Evolutionary conservation across 768 basidiomycete genomes (phyloP).

Genomic region (Leccinum rimulosum): DNA sequence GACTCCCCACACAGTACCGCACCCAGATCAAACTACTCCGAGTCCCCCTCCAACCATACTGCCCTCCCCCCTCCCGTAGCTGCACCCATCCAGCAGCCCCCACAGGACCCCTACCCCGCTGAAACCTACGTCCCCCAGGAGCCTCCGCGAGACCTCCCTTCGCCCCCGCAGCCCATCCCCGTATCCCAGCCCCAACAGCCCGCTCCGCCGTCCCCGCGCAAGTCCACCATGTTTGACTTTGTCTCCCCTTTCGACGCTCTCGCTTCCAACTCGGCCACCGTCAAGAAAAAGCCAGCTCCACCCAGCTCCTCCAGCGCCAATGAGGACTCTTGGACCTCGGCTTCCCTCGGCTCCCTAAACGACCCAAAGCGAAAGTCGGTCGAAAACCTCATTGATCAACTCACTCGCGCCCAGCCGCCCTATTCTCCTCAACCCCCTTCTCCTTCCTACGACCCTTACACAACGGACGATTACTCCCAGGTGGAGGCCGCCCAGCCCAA

Average conservation of each 20-base stretch:
- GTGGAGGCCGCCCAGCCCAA: conserved; percentile 32
- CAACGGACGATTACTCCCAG: conserved; percentile 47
- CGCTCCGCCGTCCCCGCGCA: conserved; percentile 65
- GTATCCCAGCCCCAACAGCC: conserved; percentile 37
- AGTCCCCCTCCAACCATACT: conserved; percentile 41
- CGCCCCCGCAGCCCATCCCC: conserved; percentile 18
- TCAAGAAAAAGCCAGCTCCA: conserved; percentile 66
- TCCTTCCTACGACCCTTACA: conserved; percentile 35
- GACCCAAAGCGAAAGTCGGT: conserved; percentile 79
- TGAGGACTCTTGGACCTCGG: conserved; percentile 59
- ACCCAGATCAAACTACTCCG: conserved; percentile 50
- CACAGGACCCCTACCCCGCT: conserved; percentile 33
- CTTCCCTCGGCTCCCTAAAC: conserved; percentile 28
- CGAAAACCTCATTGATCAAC: conserved; percentile 75
- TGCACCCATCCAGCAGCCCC: conserved; percentile 41
- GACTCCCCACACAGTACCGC: conserved; percentile 38
- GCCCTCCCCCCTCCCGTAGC: conserved; percentile 37
- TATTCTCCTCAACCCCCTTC: conserved; percentile 38
- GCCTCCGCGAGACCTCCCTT: conserved; percentile 24
- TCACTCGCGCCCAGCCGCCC: conserved; percentile 49
- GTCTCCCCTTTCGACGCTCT: conserved; percentile 83
- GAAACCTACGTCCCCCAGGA: conserved; percentile 35
- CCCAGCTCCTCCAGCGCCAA: conserved; percentile 40
- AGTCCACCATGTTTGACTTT: conserved; percentile 84
- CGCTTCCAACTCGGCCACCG: conserved; percentile 39